Percentiles rank a stretch among this genome's conserved stretches.
Conservation (phyloP, 768 basidiomycete species). For the Mycena indigotica region DNA sequence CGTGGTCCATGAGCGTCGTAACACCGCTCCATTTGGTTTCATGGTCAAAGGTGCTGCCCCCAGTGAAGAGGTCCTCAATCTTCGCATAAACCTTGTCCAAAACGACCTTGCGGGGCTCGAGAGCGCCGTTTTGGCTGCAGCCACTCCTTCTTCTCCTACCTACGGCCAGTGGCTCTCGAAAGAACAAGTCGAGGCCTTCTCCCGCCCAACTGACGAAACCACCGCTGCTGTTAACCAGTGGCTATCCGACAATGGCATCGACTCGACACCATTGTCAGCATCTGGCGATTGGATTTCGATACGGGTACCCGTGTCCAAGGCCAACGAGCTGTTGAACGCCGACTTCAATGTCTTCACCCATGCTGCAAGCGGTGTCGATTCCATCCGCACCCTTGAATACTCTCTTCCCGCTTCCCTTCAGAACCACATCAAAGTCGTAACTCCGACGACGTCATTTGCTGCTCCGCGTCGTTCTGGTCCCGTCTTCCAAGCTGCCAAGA, state of each 20-base stretch:
- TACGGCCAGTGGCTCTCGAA: slow-evolving; percentile 37
- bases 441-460: slow-evolving; percentile 29
- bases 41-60: slow-evolving; percentile 23
- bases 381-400: slow-evolving; percentile 30
- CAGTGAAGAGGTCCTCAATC: slow-evolving; percentile 24
- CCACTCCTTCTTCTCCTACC: slow-evolving; percentile 29
- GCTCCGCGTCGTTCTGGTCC: slow-evolving; percentile 9
- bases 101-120: slow-evolving; percentile 34
- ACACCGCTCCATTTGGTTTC: slow-evolving; percentile 29
- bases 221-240: slow-evolving; percentile 25
- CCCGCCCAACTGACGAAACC: slow-evolving; percentile 13
- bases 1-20: slow-evolving; percentile 27
- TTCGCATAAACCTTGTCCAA: slow-evolving; percentile 37
- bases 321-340: slow-evolving; percentile 28
- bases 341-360: slow-evolving; percentile 24
- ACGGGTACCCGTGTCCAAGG: slow-evolving; percentile 24
- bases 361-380: slow-evolving; percentile 21
- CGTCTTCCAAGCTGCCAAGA: not conserved
- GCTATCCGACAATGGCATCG: slow-evolving; percentile 26
- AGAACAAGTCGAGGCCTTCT: slow-evolving; percentile 26
- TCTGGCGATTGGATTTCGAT: slow-evolving; percentile 31
- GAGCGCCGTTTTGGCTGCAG: slow-evolving; percentile 33
- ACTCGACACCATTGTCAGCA: slow-evolving; percentile 18
- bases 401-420: slow-evolving; percentile 28
- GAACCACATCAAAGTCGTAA: slow-evolving; percentile 28